A percentile compares a stretch with the other conserved stretches of the same genome.
Evolutionary conservation across 192 early-diverging fungal genomes (phyloP).

Genomic region (Coemansia aciculifera): DNA sequence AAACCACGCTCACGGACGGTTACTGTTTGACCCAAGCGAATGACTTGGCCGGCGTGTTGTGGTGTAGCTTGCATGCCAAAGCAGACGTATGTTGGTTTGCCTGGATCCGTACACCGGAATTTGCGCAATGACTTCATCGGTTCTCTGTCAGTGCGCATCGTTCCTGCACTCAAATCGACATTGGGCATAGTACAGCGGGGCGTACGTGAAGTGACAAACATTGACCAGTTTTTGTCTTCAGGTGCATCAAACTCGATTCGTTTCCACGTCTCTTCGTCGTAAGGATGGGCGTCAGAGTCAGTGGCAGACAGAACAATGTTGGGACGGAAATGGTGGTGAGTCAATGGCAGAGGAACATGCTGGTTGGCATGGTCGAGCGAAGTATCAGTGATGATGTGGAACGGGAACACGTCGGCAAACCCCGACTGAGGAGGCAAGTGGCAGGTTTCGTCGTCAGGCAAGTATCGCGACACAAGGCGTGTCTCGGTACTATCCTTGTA

Average conservation of each 20-base stretch:
- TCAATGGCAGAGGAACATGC: slow-evolving; percentile 54
- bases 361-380: slow-evolving; percentile 67
- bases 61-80: slow-evolving; percentile 52
- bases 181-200: slow-evolving; percentile 66
- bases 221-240: slow-evolving; percentile 21
- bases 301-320: slow-evolving; percentile 65
- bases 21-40: slow-evolving; percentile 27
- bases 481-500: slow-evolving; percentile 26
- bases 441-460: slow-evolving; percentile 20
- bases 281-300: slow-evolving; percentile 44
- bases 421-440: slow-evolving; percentile 58
- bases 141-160: slow-evolving; percentile 50
- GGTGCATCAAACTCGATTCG: slow-evolving; percentile 47
- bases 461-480: slow-evolving; percentile 42
- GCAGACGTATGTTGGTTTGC: slow-evolving; percentile 31
- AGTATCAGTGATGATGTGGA: slow-evolving; percentile 62
- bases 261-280: slow-evolving; percentile 73
- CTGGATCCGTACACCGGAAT: slow-evolving; percentile 54
- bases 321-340: slow-evolving; percentile 68
- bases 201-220: slow-evolving; percentile 60
- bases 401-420: slow-evolving; percentile 77
- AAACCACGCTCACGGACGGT: slow-evolving; percentile 30
- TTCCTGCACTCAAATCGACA: slow-evolving; percentile 57
- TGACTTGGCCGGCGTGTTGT: slow-evolving; percentile 17
- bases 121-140: slow-evolving; percentile 58